Evolutionary conservation across 805 yeast species (phyloP), one percentile per base, ranked within the genome.

Genomic region (Kuraishia cidri): DNA sequence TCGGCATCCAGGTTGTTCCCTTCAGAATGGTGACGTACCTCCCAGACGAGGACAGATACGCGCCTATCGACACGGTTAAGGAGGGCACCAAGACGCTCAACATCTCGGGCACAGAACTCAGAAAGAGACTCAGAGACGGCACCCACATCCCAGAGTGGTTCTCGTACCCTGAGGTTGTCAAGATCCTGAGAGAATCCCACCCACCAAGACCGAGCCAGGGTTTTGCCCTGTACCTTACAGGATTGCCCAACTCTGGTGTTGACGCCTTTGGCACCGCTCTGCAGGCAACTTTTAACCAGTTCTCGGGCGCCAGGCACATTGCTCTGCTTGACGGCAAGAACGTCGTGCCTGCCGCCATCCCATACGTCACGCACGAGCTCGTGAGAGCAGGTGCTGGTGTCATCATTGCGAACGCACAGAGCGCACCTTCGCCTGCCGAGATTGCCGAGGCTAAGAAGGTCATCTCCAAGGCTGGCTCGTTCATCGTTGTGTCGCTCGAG

Each of bases 1-100:
- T 88, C 41, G 84, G 75, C 25, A 88, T 88, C 50, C 83, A 80
- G 54, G 90, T 88, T 43, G 96, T 90, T 30, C 97, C 97, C 37
- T 88, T 88, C 69, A 79, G 95, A 68, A 85, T 84, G 94, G 95
- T 88, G 47, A 88, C 97, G 12, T 88, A 88, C 58, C 68, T 88
- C 50, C 97, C 97, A 19, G 97, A 88, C 35, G 88, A 84, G 54
- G 94, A 88, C 56, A 79, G 94, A 61, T 88, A 88, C 53, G 88
- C 94, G 36, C 97, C 97, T 48, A 83, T 86, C 46, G 97, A 88
- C 58, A 84, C 88, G 47, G 88, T 88, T 38, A 84, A 86, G 44
- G 66, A 74, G 27, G 77, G 79, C 35, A 76, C 77, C 37, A 79
- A 74, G 60, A 90, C 97, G 17, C 75, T 90, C 37, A 88, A 87